Base-by-base conservation (phyloP, 1,284 basidiomycete genomes). In the Microbotryum scabiosae region DNA sequence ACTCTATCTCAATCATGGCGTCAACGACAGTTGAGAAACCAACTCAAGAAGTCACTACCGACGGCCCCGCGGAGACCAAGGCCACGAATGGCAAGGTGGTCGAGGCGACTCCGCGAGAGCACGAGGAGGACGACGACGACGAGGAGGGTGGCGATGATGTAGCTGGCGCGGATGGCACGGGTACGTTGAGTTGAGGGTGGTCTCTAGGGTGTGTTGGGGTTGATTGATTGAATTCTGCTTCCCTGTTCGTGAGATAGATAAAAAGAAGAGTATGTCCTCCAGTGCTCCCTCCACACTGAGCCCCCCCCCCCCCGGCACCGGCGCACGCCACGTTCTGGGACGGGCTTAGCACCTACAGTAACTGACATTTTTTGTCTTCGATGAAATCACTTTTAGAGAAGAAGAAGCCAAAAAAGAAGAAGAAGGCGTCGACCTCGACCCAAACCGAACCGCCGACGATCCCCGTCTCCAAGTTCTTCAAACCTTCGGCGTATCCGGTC, bases 361-460 rank as follows among this genome's bases (percentile, higher is more conserved):
- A 7, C 32, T 48, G 47, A 18, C 21, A n/a, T 23, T 30, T 26
- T 9, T 18, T 36, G 16, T 18, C 6, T 23, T 1, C 5, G 21
- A 16, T 26, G n/a, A 5, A 9, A 8, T 3, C 10, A 18, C 9
- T 8, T 51, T 20, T 57, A 67, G 65, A 68, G 61, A 67, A 65
- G 62, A 90, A 90, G 80, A 97, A 96, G 75, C 96, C 96, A 80
- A 91, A 89, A 76, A 94, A 91, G 77, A 76, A 75, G 65, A 71
- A 70, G 57, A 72, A 71, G 60, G 71, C 70, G 54, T 61, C 71
- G 14, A 26, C 53, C 9, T 67, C 56, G 4, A 67, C 83, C 65
- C 94, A 97, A 78, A 85, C 84, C n/a, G 90, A 93, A 56, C 96
- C 96, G 23, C 94, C 94, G n/a, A 83, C 89, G 21, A 80, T 96